Evolutionary conservation across 2,329 filamentous ascomycete species (phyloP).

Genomic region (Botrytis galanthina): DNA sequence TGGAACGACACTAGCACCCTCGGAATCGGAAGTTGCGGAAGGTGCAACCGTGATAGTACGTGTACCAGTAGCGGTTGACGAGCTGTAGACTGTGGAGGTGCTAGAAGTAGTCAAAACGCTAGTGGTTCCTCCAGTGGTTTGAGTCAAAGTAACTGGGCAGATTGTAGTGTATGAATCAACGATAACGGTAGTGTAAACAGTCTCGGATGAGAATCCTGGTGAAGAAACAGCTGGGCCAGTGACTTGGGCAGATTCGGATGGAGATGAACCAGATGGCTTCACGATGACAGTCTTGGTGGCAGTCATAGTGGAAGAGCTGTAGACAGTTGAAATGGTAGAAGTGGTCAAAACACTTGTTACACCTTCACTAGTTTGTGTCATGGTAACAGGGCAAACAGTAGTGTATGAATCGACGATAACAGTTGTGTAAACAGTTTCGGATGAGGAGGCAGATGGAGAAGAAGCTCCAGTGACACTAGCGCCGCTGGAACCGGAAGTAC

Average conservation of each 20-base stretch:
- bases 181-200: background rate
- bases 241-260: background rate
- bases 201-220: background rate
- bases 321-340: slow-evolving; percentile 3
- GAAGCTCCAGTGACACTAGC: background rate
- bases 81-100: slow-evolving; percentile 2
- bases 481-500: background rate
- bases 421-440: background rate
- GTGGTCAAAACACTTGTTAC: background rate
- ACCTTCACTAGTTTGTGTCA: slow-evolving; percentile 4
- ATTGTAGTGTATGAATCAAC: slow-evolving; percentile 2
- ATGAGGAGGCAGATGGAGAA: background rate
- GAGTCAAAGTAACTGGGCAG: slow-evolving; percentile 10
- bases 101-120: background rate
- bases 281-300: background rate
- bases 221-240: background rate
- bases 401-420: slow-evolving; percentile 11
- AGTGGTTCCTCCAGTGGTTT: background rate
- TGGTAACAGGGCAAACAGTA: slow-evolving; percentile 7
- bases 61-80: slow-evolving; percentile 1
- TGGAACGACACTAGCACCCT: background rate
- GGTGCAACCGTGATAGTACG: background rate
- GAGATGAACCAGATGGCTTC: background rate
- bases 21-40: background rate
- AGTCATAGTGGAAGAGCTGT: background rate